Evolutionary conservation across 768 basidiomycete genomes (phyloP).

Genomic region (Crassisporium funariophilum): DNA sequence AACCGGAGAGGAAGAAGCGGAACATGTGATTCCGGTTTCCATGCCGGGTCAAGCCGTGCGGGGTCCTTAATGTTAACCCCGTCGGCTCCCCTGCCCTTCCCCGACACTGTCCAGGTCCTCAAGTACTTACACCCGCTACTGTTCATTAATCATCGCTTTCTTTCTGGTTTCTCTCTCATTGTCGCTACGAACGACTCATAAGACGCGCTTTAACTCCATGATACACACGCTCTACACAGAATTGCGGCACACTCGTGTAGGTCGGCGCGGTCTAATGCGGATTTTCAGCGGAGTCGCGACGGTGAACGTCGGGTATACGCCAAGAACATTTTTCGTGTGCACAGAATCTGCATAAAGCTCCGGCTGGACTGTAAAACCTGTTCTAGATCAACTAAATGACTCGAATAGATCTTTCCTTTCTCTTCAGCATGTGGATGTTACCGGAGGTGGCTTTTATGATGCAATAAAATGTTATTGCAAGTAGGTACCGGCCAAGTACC

Average conservation of each 20-base stretch:
- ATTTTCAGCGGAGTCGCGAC: slow-evolving; percentile 24
- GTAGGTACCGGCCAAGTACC: too few relatives aligned
- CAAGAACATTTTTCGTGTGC: neutral
- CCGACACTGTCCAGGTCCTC: slow-evolving; percentile 2
- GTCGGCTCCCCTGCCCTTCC: slow-evolving; percentile 32
- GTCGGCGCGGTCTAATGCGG: slow-evolving; percentile 20
- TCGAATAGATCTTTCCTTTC: too few relatives aligned
- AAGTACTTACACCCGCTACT: slow-evolving; percentile 24
- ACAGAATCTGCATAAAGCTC: too few relatives aligned
- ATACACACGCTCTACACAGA: neutral
- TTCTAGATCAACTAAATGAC: too few relatives aligned
- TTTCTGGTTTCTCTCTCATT: neutral
- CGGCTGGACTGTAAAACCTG: too few relatives aligned
- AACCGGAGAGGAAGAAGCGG: slow-evolving; percentile 19
- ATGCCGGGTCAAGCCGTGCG: slow-evolving; percentile 24
- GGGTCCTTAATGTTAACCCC: slow-evolving; percentile 25
- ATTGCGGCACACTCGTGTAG: neutral
- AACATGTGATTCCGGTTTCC: slow-evolving; percentile 50
- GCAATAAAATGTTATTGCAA: too few relatives aligned
- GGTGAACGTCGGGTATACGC: too few relatives aligned
- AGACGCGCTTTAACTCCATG: slow-evolving; percentile 23
- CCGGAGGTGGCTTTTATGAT: too few relatives aligned
- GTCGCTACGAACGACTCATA: neutral
- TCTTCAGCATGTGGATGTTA: too few relatives aligned
- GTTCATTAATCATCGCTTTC: neutral